Evolutionary conservation across 1,284 basidiomycete species (phyloP), one percentile per base, ranked within the genome.

Genomic region (Heliocybe sulcata): DNA sequence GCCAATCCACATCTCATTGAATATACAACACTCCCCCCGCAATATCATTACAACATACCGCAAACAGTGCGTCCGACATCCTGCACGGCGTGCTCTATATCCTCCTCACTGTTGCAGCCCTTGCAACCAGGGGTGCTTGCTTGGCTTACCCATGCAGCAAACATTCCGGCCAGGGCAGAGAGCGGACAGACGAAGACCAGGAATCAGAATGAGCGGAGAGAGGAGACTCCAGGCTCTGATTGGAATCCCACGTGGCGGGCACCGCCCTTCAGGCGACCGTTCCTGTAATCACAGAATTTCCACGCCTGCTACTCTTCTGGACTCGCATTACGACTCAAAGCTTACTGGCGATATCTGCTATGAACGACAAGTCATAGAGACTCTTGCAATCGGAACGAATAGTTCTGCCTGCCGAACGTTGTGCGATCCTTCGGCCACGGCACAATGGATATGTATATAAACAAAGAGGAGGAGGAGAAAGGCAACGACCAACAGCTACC

Each of bases 11-110:
- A 31, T 6, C 4, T 31, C 38, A 6, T 20, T 42, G 12, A 42
- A 20, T n/a, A 42, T 42, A 42, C 38, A 42, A 4, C 4, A 54
- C 29, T n/a, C 10, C 49, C 35, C 29, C 45, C 48, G 27, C 20
- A 25, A 54, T 57, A 52, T 56, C 52, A 52, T 51, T 35, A 25
- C 19, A 35, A 73, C 80, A 45, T 55, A 82, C 80, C 62, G 80
- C 72, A 60, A 82, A 82, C 54, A 83, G 70, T 14, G 78, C 76
- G 55, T 83, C 81, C 16, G 79, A 81, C 50, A 64, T 60, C 55
- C 71, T 68, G 16, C 68, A 53, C 8, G 67, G 63, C 23, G 77
- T 72, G 1, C 70, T 72, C 2, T 69, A 71, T 31, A 80, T 63
- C 52, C 77, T 70, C 48, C 64, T 57, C 19, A 62, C 53, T 16